Conservation (phyloP, 192 early-diverging fungal genomes). For the Entophlyctis helioformis region DNA sequence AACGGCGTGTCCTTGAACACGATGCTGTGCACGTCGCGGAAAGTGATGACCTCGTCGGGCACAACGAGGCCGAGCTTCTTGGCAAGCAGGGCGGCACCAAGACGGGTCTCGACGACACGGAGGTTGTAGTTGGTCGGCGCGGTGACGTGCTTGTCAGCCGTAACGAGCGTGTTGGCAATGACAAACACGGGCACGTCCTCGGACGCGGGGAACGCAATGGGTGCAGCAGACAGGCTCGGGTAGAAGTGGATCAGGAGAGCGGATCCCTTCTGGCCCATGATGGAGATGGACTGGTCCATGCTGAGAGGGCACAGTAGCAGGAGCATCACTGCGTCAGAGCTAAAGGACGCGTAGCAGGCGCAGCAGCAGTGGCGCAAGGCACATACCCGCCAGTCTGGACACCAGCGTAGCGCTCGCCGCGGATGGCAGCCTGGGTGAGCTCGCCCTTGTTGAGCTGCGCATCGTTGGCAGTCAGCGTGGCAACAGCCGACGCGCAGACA, state of each 20-base stretch:
- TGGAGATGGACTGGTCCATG: constrained; percentile 88
- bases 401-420: constrained; percentile 68
- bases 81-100: constrained; percentile 51
- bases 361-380: no score
- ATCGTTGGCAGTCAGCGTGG: constrained; percentile 45
- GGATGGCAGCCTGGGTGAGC: constrained; percentile 63
- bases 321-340: neutral
- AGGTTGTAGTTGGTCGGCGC: constrained; percentile 86
- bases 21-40: constrained; percentile 10
- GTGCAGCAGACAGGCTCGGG: constrained; percentile 52
- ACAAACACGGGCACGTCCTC: constrained; percentile 54
- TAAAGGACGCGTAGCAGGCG: no score
- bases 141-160: constrained; percentile 75
- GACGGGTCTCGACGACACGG: constrained; percentile 80
- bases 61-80: constrained; percentile 1
- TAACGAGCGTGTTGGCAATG: constrained; percentile 79
- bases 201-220: constrained; percentile 36
- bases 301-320: constrained; percentile 18
- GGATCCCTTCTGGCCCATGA: constrained; percentile 57
- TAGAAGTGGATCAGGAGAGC: constrained; percentile 73
- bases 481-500: constrained; percentile 64
- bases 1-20: neutral
- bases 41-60: neutral
- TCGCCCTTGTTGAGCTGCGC: constrained; percentile 29
- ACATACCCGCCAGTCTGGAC: constrained; percentile 42